Conservation (phyloP, 805 yeast species). For the Metschnikowia matae region DNA sequence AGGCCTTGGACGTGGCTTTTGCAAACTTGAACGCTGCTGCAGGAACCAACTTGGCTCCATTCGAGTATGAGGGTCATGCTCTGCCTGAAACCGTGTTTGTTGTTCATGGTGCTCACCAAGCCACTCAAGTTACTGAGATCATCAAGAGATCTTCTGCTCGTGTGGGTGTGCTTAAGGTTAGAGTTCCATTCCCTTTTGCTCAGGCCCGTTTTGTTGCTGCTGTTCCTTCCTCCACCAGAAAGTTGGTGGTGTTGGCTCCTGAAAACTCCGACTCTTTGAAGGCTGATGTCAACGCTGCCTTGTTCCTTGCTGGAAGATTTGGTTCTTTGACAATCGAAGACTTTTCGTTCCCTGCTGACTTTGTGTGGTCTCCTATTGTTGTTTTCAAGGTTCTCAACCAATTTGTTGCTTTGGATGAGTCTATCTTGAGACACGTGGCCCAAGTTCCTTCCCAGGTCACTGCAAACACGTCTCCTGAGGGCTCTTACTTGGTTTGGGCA, state of each 20-base stretch:
- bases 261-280: conserved; percentile 46
- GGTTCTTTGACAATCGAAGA: conserved; percentile 44
- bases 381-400: conserved; percentile 46
- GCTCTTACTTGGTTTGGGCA: conserved; percentile 59
- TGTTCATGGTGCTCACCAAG: conserved; percentile 69
- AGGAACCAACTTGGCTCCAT: conserved; percentile 53
- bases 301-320: conserved; percentile 49
- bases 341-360: conserved; percentile 47
- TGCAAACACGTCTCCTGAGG: conserved; percentile 42
- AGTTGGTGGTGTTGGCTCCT: conserved; percentile 68
- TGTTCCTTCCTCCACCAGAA: conserved; percentile 56
- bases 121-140: conserved; percentile 48
- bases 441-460: conserved; percentile 20
- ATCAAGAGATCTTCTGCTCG: conserved; percentile 29
- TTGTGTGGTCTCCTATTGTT: conserved; percentile 54
- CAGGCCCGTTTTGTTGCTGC: conserved; percentile 52
- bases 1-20: conserved; percentile 46
- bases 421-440: conserved; percentile 18
- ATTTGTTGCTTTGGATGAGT: conserved; percentile 33
- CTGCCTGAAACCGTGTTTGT: conserved; percentile 74
- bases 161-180: conserved; percentile 63
- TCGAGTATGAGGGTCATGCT: conserved; percentile 65
- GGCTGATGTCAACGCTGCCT: conserved; percentile 69
- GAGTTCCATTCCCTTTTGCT: conserved; percentile 81
- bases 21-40: conserved; percentile 48